Evolutionary conservation across 371 early-diverging fungal species (phyloP).

Genomic region (Saksenaea oblongispora): DNA sequence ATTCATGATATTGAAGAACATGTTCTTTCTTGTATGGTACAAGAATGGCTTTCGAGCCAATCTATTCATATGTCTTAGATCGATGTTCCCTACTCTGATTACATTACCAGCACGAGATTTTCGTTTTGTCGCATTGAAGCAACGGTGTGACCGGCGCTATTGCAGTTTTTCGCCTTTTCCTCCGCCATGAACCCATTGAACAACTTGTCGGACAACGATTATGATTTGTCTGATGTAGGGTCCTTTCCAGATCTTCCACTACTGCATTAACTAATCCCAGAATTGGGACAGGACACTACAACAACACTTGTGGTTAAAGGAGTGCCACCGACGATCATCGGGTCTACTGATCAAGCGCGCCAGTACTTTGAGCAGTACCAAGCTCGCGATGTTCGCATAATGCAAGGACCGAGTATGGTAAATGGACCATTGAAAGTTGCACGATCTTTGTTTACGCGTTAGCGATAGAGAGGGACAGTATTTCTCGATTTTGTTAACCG

Average conservation of each 20-base stretch:
- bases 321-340: conserved; percentile 29
- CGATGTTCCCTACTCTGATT: conserved; percentile 14
- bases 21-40: conserved; percentile 88
- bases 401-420: conserved; percentile 45
- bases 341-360: conserved; percentile 17
- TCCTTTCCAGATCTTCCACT: background rate
- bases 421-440: background rate
- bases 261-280: background rate
- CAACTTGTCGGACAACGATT: background rate
- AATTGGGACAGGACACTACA: conserved; percentile 17
- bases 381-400: conserved; percentile 32
- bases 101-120: conserved; percentile 35
- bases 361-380: conserved; percentile 36
- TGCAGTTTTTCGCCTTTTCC: background rate
- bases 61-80: conserved; percentile 39
- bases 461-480: conserved; percentile 46
- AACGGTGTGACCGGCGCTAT: conserved; percentile 1
- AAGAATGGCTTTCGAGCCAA: conserved; percentile 66
- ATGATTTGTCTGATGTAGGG: background rate
- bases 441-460: background rate
- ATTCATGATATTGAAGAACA: conserved; percentile 86
- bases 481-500: conserved; percentile 54
- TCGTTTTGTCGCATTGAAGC: conserved; percentile 36
- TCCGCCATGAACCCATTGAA: background rate
- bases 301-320: conserved; percentile 43